phyloP scores from a whole-genome alignment of 2,329 filamentous ascomycete genomes.

The Cercospora sp. region DNA sequence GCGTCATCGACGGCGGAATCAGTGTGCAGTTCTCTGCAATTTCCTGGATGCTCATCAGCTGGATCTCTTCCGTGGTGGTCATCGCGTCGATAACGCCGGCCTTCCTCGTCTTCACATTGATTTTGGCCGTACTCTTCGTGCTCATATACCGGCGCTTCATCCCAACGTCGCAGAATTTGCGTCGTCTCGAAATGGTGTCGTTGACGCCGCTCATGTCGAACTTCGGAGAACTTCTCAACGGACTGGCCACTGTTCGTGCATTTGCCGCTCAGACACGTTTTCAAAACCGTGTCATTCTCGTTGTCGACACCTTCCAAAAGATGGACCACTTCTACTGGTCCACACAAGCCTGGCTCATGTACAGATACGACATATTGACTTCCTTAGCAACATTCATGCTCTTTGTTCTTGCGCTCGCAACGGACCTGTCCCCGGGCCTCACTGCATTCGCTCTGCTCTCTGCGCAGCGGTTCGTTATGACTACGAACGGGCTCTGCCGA shows the following conservation, averaged over 20 bases:
- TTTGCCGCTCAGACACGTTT: slow-evolving; percentile 78
- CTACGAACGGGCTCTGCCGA: slow-evolving; percentile 73
- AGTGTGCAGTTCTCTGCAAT: slow-evolving; percentile 70
- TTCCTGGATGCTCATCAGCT: slow-evolving; percentile 68
- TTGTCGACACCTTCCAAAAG: slow-evolving; percentile 85
- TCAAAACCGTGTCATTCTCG: slow-evolving; percentile 73
- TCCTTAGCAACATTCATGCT: slow-evolving; percentile 72
- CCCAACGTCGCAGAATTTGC: slow-evolving; percentile 77
- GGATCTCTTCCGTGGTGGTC: slow-evolving; percentile 70
- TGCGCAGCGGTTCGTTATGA: slow-evolving; percentile 65
- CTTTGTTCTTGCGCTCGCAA: slow-evolving; percentile 72
- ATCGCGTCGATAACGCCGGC: slow-evolving; percentile 76
- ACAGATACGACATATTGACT: slow-evolving; percentile 72
- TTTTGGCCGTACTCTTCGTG: slow-evolving; percentile 68
- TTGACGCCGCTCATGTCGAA: slow-evolving; percentile 88
- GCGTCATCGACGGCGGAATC: slow-evolving; percentile 84
- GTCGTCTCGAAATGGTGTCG: slow-evolving; percentile 85
- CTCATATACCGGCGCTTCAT: slow-evolving; percentile 75
- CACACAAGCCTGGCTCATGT: slow-evolving; percentile 80
- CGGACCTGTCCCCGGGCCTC: slow-evolving; percentile 72
- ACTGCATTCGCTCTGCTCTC: slow-evolving; percentile 81
- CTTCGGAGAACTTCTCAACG: slow-evolving; percentile 83
- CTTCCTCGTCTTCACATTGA: slow-evolving; percentile 71
- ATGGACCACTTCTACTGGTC: slow-evolving; percentile 96
- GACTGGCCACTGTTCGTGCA: slow-evolving; percentile 81